Conservation (phyloP, 2,329 filamentous ascomycete species). For the Emergomyces orientalis region DNA sequence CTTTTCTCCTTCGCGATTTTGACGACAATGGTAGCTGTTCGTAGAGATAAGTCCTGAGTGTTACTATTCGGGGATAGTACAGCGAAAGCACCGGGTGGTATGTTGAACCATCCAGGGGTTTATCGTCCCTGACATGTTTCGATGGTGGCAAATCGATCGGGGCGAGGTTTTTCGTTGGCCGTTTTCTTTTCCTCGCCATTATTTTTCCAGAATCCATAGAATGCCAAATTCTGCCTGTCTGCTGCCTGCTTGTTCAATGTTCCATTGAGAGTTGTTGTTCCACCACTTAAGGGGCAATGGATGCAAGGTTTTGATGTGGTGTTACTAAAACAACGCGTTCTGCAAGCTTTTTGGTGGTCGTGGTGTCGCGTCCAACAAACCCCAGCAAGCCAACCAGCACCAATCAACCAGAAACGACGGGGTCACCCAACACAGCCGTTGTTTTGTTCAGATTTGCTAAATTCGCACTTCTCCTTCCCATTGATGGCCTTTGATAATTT, state of each 20-base stretch:
- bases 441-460: background rate
- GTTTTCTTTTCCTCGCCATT: constrained; percentile 39
- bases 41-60: constrained; percentile 62
- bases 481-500: background rate
- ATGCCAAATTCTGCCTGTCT: too few species aligned
- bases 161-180: constrained; percentile 24
- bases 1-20: constrained; percentile 41
- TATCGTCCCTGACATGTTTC: constrained; percentile 8
- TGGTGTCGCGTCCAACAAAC: background rate
- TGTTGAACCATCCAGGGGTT: background rate
- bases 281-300: background rate
- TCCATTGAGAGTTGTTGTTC: background rate
- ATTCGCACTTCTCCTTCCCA: too few species aligned
- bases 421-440: background rate
- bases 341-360: background rate
- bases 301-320: background rate
- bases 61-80: constrained; percentile 58
- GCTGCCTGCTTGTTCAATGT: background rate
- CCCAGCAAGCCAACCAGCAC: background rate
- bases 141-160: background rate
- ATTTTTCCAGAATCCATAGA: background rate
- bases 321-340: background rate
- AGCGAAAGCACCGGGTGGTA: constrained; percentile 56
- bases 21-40: constrained; percentile 57
- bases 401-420: background rate